Evolutionary conservation across 2,329 filamentous ascomycete genomes (phyloP).

Genomic region (Fusarium stilboides): DNA sequence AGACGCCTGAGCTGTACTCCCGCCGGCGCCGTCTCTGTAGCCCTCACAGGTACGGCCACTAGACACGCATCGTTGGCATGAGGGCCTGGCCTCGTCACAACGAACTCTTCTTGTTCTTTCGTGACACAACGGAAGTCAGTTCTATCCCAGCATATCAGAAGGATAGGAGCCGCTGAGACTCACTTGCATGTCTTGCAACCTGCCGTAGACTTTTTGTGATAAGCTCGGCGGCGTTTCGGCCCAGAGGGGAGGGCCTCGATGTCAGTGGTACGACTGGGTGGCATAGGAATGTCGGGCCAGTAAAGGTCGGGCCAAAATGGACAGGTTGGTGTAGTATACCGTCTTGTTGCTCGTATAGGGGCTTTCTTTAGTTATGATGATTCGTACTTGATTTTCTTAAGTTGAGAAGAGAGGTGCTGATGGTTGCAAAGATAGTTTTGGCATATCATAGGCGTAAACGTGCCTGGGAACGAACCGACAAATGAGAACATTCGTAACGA

Average conservation of each 20-base stretch:
- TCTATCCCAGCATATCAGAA: not conserved
- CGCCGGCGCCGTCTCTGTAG: not conserved
- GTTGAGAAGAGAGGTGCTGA: too few relatives aligned
- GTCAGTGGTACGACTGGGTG: not conserved
- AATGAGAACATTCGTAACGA: too few relatives aligned
- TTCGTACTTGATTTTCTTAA: too few relatives aligned
- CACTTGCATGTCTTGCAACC: constrained; percentile 14
- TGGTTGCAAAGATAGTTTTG: too few relatives aligned
- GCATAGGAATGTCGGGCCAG: too few relatives aligned
- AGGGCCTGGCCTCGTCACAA: constrained; percentile 2
- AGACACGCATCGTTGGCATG: constrained; percentile 3
- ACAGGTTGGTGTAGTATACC: too few relatives aligned
- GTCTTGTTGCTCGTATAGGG: too few relatives aligned
- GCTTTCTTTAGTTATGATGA: too few relatives aligned
- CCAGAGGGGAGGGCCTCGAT: constrained; percentile 7
- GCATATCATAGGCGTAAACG: too few relatives aligned
- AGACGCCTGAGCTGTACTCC: not conserved
- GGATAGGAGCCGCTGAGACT: not conserved
- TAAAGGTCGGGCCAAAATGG: too few relatives aligned
- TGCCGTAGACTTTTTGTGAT: constrained; percentile 9
- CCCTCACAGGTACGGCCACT: constrained; percentile 3
- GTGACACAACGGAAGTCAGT: not conserved
- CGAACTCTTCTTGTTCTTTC: not conserved
- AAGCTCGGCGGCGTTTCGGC: constrained; percentile 6
- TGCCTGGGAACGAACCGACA: too few relatives aligned